A percentile compares a stretch with the other conserved stretches of the same genome.
These are phyloP conservation scores for Tagetes patula DNA, from an alignment of 129 eudicot genomes.

Conservation along the genomic window DNA sequence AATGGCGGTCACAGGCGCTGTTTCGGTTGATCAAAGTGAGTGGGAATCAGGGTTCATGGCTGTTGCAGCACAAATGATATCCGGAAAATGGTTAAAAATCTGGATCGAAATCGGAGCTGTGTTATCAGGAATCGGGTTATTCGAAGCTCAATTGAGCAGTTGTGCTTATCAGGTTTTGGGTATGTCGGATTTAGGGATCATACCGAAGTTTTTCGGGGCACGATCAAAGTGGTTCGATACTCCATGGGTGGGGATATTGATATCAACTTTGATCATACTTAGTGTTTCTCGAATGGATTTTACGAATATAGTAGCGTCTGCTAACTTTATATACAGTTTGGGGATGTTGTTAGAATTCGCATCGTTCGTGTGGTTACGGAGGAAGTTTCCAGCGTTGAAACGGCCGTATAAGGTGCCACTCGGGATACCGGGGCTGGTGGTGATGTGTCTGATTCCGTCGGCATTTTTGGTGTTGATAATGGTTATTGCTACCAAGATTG, in stretches of 20 bases:
- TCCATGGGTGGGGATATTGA: slow-evolving; percentile 57
- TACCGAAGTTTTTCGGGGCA: slow-evolving; percentile 44
- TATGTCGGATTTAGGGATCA: slow-evolving; percentile 51
- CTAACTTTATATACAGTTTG: slow-evolving; percentile 53
- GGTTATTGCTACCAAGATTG: slow-evolving; percentile 49
- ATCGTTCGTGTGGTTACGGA: slow-evolving; percentile 46
- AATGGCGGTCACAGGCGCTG: slow-evolving; percentile 53
- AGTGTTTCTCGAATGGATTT: slow-evolving; percentile 39
- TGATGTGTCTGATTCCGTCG: slow-evolving; percentile 56
- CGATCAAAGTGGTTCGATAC: slow-evolving; percentile 55
- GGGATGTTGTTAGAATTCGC: slow-evolving; percentile 63
- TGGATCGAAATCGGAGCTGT: slow-evolving; percentile 68
- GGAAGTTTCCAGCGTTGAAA: slow-evolving; percentile 41
- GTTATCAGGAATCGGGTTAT: slow-evolving; percentile 45
- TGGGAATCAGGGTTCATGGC: slow-evolving; percentile 62
- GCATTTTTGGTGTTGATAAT: slow-evolving; percentile 49
- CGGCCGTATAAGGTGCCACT: slow-evolving; percentile 53
- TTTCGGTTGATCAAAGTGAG: slow-evolving; percentile 38
- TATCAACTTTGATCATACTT: slow-evolving; percentile 34
- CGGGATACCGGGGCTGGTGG: slow-evolving; percentile 44
- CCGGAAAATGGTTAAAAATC: slow-evolving; percentile 54
- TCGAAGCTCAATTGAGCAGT: slow-evolving; percentile 53
- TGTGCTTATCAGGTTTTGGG: slow-evolving; percentile 54
- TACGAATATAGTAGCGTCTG: slow-evolving; percentile 44
- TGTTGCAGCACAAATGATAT: slow-evolving; percentile 42